phyloP scores from a whole-genome alignment of 495 filamentous ascomycete genomes.

The Daldinia childiae region DNA sequence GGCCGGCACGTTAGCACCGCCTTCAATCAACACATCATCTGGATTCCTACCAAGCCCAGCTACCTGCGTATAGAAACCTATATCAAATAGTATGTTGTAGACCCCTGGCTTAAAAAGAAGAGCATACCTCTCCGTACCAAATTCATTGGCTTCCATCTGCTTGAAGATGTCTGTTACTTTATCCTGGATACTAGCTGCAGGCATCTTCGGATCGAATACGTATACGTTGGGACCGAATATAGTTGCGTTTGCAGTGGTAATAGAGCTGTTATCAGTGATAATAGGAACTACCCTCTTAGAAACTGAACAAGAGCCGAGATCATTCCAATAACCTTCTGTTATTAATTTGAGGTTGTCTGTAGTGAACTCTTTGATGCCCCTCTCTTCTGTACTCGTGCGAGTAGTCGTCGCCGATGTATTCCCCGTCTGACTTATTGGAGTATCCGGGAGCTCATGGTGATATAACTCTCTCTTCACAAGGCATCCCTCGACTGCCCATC shows the following conservation, averaged over 20 bases:
- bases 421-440: background rate
- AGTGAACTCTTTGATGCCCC: constrained; percentile 17
- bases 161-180: constrained; percentile 41
- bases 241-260: constrained; percentile 32
- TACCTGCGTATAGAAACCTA: constrained; percentile 48
- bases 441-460: constrained; percentile 2
- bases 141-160: constrained; percentile 50
- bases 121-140: constrained; percentile 43
- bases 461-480: constrained; percentile 29
- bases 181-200: constrained; percentile 37
- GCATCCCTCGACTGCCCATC: constrained; percentile 30
- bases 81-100: constrained; percentile 46
- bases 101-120: constrained; percentile 45
- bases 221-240: constrained; percentile 46
- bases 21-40: constrained; percentile 45
- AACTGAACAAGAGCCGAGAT: background rate
- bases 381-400: constrained; percentile 10
- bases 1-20: constrained; percentile 46
- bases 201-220: constrained; percentile 43
- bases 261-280: constrained; percentile 7
- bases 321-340: constrained; percentile 23
- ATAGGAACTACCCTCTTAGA: constrained; percentile 8
- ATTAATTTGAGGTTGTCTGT: constrained; percentile 24
- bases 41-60: constrained; percentile 43
- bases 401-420: background rate